phyloP scores from a whole-genome alignment of 768 basidiomycete genomes.

The Pleurotus ostreatus region DNA sequence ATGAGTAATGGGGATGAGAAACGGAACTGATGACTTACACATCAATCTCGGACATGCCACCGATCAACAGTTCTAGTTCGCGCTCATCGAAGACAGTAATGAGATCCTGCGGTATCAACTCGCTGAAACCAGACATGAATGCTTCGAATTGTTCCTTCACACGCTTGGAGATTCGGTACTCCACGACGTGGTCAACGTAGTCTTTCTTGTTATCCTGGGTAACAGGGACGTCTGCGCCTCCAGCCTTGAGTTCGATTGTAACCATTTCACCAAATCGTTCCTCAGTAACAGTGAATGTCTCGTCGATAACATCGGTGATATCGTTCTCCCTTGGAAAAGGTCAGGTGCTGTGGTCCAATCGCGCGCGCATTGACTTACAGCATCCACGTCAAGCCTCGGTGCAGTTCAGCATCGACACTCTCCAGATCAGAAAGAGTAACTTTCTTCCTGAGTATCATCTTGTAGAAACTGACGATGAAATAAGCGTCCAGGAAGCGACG shows the following conservation, averaged over 20 bases:
- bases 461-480: slow-evolving; percentile 99
- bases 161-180: slow-evolving; percentile 95
- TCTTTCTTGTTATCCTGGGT: slow-evolving; percentile 99
- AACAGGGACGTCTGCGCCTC: slow-evolving; percentile 81
- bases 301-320: slow-evolving; percentile 96
- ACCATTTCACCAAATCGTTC: slow-evolving; percentile 99
- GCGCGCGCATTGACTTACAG: slow-evolving; percentile 56
- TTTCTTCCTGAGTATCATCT: slow-evolving; percentile 99
- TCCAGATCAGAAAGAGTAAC: slow-evolving; percentile 91
- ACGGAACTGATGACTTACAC: slow-evolving; percentile 56
- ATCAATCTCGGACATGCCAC: slow-evolving; percentile 99
- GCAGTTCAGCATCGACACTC: slow-evolving; percentile 93
- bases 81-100: slow-evolving; percentile 99
- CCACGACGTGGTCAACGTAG: slow-evolving; percentile 91
- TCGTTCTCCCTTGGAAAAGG: slow-evolving; percentile 79
- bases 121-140: slow-evolving; percentile 99
- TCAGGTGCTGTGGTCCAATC: slow-evolving; percentile 12
- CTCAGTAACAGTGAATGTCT: slow-evolving; percentile 95
- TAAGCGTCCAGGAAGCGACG: slow-evolving; percentile 98
- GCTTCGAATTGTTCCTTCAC: slow-evolving; percentile 99
- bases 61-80: slow-evolving; percentile 94
- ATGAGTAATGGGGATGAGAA: background rate
- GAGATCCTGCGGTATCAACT: slow-evolving; percentile 95
- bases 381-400: slow-evolving; percentile 98
- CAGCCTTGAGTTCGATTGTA: slow-evolving; percentile 90